Base-by-base conservation (phyloP, 2,329 filamentous ascomycete genomes). In the Sclerotinia glacialis region DNA sequence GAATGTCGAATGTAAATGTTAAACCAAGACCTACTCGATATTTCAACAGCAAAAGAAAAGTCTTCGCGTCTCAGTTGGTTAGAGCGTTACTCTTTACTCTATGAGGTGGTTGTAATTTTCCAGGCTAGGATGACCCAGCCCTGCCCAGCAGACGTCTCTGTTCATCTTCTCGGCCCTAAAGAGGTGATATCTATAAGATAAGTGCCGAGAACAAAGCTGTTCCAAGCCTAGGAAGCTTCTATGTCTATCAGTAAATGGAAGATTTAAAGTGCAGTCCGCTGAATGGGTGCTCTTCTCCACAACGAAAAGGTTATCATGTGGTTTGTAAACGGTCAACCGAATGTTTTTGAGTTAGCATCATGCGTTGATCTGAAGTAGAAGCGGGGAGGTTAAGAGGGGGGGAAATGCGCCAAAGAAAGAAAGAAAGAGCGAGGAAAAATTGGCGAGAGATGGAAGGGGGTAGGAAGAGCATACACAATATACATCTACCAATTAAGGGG, bases 51-150 rank as follows among this genome's bases (percentile, higher is more conserved):
- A 56, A 40, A 40, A 5, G 53, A 31, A 60, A 60, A 50, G 75
- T 77, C 75, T 78, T 77, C 71, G 75, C 78, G 77, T 76, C 76
- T 78, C 74, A 78, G 77, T 78, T 78, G 77, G 76, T 74, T 76
- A 78, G 76, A 78, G 77, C 77, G 77, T 78, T 76, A 76, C 77
- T 78, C 77, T 78, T 68, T 47, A 18, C 16, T 28, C 18, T 55
- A 26, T 64, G 26, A 55, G 28, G 21, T 23, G 16, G 40, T 14
- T 46, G 37, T 28, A n/a, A 52, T 26, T 34, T 23, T 14, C 40
- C 53, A 2, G 54, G 8, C 14, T 28, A 14, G 3, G 8, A 8
- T 26, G 26, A 8, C 18, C 52, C 18, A n/a, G 21, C 28, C 28
- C 50, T 12, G 50, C 34, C 53, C 16, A 26, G 21, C 6, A 23